A percentile compares a stretch with the other conserved stretches of the same genome.
These are phyloP conservation scores for Acer yangbiense DNA, from an alignment of 345 rosid genomes.

Conservation along the genomic window DNA sequence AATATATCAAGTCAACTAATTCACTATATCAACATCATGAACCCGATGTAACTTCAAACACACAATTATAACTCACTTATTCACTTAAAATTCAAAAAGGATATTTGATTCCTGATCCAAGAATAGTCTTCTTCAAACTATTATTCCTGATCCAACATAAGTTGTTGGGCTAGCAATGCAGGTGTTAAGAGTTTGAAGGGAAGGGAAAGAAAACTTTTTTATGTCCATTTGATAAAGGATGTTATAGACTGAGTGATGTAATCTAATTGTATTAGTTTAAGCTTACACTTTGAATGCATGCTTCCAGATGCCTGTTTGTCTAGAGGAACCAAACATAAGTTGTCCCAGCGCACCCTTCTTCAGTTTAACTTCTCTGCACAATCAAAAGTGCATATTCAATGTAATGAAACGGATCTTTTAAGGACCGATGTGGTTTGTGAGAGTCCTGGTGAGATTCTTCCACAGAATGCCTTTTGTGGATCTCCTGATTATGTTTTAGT, in stretches of 20 bases:
- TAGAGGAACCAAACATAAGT: conserved; percentile 64
- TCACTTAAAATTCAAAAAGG: too few species aligned
- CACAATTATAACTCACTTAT: too few species aligned
- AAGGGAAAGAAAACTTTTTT: not conserved
- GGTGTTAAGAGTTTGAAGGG: too few species aligned
- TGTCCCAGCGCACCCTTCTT: conserved; percentile 79
- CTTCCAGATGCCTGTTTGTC: conserved; percentile 52
- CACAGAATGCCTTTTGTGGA: conserved; percentile 15
- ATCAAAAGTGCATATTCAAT: conserved; percentile 26
- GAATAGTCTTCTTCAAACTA: too few species aligned
- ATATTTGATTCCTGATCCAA: too few species aligned
- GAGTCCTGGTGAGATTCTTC: conserved; percentile 8
- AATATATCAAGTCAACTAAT: too few species aligned
- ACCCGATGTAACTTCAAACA: too few species aligned
- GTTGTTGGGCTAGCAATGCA: not conserved
- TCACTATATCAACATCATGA: too few species aligned
- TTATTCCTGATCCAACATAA: too few species aligned
- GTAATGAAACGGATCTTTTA: conserved; percentile 25
- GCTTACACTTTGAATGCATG: conserved; percentile 21
- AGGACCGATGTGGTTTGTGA: conserved; percentile 11
- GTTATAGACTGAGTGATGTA: not conserved
- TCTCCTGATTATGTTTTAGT: conserved; percentile 9
- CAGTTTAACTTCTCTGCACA: conserved; percentile 53
- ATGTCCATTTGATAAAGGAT: not conserved
- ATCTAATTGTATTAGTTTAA: not conserved